Evolutionary conservation across 192 early-diverging fungal species (phyloP), one percentile per base, ranked within the genome.

Genomic region (Backusella morwellensis): DNA sequence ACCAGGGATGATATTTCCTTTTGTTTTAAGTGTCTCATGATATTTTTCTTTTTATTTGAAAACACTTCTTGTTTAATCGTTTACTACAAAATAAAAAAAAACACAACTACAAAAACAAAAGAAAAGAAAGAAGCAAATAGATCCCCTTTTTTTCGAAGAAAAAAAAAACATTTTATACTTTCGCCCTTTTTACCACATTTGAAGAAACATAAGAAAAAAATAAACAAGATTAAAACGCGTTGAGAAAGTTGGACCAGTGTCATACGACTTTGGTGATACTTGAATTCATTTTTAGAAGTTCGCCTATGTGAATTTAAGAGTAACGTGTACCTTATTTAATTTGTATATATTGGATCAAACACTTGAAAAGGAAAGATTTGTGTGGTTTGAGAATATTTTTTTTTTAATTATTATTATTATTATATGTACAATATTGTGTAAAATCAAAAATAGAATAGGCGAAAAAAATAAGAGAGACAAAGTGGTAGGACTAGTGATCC

Each of bases 161-260:
- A 56, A 56, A n/a, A 56, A 59, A 59, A 59, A 26, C 54, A 29
- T 59, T 59, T 26, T 59, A 59, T 59, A 59, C 21, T 21, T 59
- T 59, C 54, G n/a, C 54, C 21, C 21, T 23, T 23, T 38, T 36
- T 69, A 36, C 68, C 68, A 69, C 68, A 69, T 38, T 35, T 69
- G 11, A n/a, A 56, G 19, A 56, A 23, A 23, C 29, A 68, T 19
- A 35, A 34, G 23, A 66, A 35, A 17, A 17, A 68, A 35, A 38
- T 38, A 68, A 68, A 68, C 19, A 69, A 69, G n/a, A 69, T 40
- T 69, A 38, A 38, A 35, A 12, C 66, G 26, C 6, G 36, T 69
- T 19, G 34, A 69, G 68, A 35, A 67, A 67, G 35, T 70, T 70
- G 68, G 68, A 70, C 36, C 68, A 70, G 68, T 70, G 21, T 70